Evolutionary conservation across 1,284 basidiomycete species (phyloP), one percentile per base, ranked within the genome.

Genomic region (Agaricales sp.): DNA sequence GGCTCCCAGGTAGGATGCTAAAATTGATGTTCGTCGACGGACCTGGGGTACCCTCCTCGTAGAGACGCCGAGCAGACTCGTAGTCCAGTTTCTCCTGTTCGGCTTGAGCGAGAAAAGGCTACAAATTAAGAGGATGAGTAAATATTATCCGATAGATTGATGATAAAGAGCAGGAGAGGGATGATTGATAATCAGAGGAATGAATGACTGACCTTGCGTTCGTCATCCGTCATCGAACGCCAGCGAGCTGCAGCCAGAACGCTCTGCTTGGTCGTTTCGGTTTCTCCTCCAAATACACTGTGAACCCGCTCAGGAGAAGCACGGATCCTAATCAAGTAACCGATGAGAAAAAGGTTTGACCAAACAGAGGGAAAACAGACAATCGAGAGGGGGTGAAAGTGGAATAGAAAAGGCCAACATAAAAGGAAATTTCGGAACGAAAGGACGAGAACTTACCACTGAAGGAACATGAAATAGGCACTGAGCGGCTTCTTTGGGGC

Each of bases 391-490:
- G 30, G 30, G 11, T 11, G n/a, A 8, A 11, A 35, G 30, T 8
- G 30, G 11, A 35, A 35, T 8, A 35, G 30, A 35, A 35, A 35
- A 35, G n/a, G 30, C 30, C 11, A n/a, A 35, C 11, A 35, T 35
- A n/a, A 35, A 35, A 35, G 8, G 11, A 35, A 35, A 35, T 35
- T 8, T 35, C 30, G 30, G n/a, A n/a, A 35, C 8, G n/a, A 35
- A 8, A 8, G 11, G 11, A 35, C 30, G 30, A 35, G 30, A 35
- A 35, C 30, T 35, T n/a, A 35, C 30, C 83, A 79, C 63, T 93
- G 90, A 54, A 96, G 67, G 72, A 94, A 97, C 79, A 95, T 87
- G 59, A 96, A 96, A 63, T 96, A 97, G 2, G 93, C 92, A 58
- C 82, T 87, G 23, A 96, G 78, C 2, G 93, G 93, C 66, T 95